phyloP scores from a whole-genome alignment of 768 basidiomycete genomes.

The Boletus tylopilopsis region DNA sequence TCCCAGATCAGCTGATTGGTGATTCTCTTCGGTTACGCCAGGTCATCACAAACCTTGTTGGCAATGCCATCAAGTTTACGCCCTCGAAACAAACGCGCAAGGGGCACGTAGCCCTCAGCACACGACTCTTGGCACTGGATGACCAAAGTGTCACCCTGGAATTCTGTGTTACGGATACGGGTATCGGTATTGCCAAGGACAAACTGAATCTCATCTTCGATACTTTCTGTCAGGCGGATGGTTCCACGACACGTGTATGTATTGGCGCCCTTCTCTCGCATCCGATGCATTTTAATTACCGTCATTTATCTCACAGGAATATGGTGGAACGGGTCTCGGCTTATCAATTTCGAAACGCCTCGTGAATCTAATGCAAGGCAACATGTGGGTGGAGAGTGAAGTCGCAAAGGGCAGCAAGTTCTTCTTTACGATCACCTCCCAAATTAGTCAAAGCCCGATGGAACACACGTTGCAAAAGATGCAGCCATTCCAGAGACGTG shows the following conservation, averaged over 20 bases:
- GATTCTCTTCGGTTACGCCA: constrained; percentile 93
- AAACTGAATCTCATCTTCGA: constrained; percentile 98
- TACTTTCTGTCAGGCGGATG: constrained; percentile 98
- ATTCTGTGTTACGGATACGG: constrained; percentile 97
- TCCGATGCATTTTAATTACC: constrained; percentile 16
- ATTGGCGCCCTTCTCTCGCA: constrained; percentile 1
- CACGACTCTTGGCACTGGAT: constrained; percentile 71
- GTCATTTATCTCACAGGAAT: constrained; percentile 55
- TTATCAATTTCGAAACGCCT: constrained; percentile 97
- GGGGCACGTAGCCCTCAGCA: constrained; percentile 89
- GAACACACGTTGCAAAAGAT: constrained; percentile 76
- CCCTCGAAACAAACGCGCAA: constrained; percentile 72
- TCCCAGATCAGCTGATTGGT: constrained; percentile 95
- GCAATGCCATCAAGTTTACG: constrained; percentile 97
- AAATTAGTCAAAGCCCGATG: constrained; percentile 70
- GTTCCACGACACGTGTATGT: constrained; percentile 89
- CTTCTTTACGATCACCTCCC: constrained; percentile 94
- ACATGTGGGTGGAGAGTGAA: constrained; percentile 98
- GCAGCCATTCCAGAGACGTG: constrained; percentile 81
- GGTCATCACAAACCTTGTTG: constrained; percentile 92
- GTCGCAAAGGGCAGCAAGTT: constrained; percentile 90
- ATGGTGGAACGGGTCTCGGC: constrained; percentile 95
- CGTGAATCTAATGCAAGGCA: constrained; percentile 95
- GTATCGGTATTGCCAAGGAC: constrained; percentile 98
- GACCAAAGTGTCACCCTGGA: constrained; percentile 86